Evolutionary conservation across 441 rosid genomes (phyloP), one percentile per base, ranked within the genome.

Genomic region (Breynia disticha): DNA sequence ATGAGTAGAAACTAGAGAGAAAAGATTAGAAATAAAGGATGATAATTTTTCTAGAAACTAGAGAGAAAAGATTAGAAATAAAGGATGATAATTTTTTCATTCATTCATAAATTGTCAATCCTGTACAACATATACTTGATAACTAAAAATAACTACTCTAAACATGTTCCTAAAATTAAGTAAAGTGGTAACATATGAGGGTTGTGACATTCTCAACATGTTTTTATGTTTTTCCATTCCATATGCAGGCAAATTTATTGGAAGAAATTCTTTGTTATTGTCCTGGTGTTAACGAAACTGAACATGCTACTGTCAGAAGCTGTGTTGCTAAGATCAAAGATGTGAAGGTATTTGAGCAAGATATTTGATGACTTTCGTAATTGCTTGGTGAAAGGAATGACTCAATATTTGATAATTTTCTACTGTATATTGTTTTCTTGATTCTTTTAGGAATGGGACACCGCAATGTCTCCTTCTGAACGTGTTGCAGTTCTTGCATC

Each of bases 211-310:
- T 41, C 13, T 41, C 10, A 41, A 1, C 24, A 52, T 35, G 6
- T 35, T 32, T 37, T 15, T 35, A 21, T 43, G 37, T 17, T 62
- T 63, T 79, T 50, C 65, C 46, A 57, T 62, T 46, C 24, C 35
- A 45, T 9, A 68, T 71, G 59, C 61, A 94, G 99, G 95, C 88
- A 56, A 81, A 85, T 73, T 65, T 87, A 53, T 68, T 94, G 52
- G 97, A 94, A 70, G 99, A 94, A 67, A 67, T 82, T 66, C 77
- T 94, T 47, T 81, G 68, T 69, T 72, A 71, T 64, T 70, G 82
- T 62, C 52, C 70, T 66, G 46, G 63, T 73, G 66, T 68, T 71
- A 69, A 60, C 57, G 66, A 65, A 73, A 62, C 65, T 58, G 96
- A 83, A 65, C 71, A 66, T 66, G 67, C 53, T 66, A 72, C 72